Percentiles rank a stretch among this genome's conserved stretches.
phyloP scores from a whole-genome alignment of 768 basidiomycete genomes.

The Hortiboletus campestris region DNA sequence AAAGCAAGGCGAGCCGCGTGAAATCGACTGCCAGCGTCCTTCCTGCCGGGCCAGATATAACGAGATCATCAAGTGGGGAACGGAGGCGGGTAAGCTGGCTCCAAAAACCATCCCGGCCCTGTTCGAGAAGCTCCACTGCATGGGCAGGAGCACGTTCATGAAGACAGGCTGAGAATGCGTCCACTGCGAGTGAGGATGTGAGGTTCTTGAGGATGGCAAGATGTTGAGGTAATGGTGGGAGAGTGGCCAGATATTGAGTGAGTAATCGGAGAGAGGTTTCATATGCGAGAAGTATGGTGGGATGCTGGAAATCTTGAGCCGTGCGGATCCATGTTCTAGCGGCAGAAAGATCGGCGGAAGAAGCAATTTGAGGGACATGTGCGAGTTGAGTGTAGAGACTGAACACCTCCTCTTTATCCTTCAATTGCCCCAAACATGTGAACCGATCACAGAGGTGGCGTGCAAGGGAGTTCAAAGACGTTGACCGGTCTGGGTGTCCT shows the following conservation, averaged over 20 bases:
- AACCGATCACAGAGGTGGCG: no score
- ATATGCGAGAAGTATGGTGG: conserved; percentile 9
- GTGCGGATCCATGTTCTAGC: not conserved
- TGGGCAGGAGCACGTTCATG: not conserved
- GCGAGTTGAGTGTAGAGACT: not conserved
- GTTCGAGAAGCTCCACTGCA: conserved; percentile 32
- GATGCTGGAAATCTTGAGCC: conserved; percentile 1
- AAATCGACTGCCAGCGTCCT: not conserved
- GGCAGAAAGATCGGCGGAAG: not conserved
- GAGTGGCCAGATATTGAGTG: not conserved
- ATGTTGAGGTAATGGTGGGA: not conserved
- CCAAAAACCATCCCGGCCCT: conserved; percentile 22
- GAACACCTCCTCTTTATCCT: not conserved
- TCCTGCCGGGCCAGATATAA: not conserved
- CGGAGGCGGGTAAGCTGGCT: conserved; percentile 14
- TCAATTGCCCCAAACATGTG: not conserved
- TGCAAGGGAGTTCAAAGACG: no score
- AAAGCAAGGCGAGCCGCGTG: not conserved
- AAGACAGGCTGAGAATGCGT: conserved; percentile 15
- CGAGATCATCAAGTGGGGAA: conserved; percentile 1
- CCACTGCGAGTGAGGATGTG: conserved; percentile 4
- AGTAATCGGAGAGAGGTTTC: not conserved
- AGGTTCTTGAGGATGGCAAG: not conserved
- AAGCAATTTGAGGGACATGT: not conserved
- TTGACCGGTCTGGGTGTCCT: no score